A percentile compares a stretch with the other conserved stretches of the same genome.
phyloP scores from a whole-genome alignment of 2,329 filamentous ascomycete species.

The Calycina marina region DNA sequence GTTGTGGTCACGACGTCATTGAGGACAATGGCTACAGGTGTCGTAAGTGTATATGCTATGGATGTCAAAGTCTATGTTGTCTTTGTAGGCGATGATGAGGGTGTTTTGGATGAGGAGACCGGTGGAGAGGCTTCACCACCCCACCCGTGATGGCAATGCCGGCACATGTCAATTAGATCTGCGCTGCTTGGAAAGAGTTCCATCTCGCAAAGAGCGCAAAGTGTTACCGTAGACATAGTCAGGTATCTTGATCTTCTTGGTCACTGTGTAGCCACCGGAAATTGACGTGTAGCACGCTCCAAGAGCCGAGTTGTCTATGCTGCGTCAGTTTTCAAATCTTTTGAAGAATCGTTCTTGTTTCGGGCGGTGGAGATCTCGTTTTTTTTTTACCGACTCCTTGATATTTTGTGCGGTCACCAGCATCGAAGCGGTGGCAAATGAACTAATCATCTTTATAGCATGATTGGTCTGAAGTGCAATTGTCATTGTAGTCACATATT shows the following conservation, averaged over 20 bases:
- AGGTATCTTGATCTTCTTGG: slow-evolving; percentile 26
- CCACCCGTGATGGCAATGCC: slow-evolving; percentile 30
- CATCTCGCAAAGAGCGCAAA: slow-evolving; percentile 35
- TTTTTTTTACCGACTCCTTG: too few relatives aligned
- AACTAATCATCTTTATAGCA: slow-evolving; percentile 40
- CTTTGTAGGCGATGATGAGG: slow-evolving; percentile 1
- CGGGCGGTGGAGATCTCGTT: too few relatives aligned
- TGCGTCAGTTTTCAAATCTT: too few relatives aligned
- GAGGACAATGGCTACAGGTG: slow-evolving; percentile 47
- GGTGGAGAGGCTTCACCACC: not conserved
- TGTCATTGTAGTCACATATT: slow-evolving; percentile 31
- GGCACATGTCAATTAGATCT: slow-evolving; percentile 38
- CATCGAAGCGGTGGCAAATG: slow-evolving; percentile 33
- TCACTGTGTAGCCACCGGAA: slow-evolving; percentile 36
- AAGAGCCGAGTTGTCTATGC: slow-evolving; percentile 24
- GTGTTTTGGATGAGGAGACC: slow-evolving; percentile 1
- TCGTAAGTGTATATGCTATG: slow-evolving; percentile 4
- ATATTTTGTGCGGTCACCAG: slow-evolving; percentile 22
- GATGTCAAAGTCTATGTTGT: slow-evolving; percentile 8
- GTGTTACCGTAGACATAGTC: slow-evolving; percentile 32
- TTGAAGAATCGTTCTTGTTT: too few relatives aligned
- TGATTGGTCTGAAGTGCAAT: slow-evolving; percentile 29
- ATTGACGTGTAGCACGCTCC: slow-evolving; percentile 36
- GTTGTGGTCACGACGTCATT: slow-evolving; percentile 39
- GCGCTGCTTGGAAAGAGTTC: slow-evolving; percentile 39